These are phyloP conservation scores for Trypanosoma conorhini DNA, from an alignment of 208 protist species.

Conservation along the genomic window DNA sequence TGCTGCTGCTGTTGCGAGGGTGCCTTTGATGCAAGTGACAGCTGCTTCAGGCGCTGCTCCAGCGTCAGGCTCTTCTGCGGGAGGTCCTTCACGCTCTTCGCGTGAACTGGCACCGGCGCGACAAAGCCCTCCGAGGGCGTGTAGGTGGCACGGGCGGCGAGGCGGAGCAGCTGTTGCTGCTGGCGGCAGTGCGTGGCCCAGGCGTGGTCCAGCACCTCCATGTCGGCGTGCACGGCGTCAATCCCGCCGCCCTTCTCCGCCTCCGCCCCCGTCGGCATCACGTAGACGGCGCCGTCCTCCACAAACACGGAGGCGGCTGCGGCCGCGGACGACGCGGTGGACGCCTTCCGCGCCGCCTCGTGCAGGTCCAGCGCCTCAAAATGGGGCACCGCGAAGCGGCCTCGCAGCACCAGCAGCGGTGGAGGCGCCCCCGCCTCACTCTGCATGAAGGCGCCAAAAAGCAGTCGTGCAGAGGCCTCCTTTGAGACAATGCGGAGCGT, in stretches of 20 bases:
- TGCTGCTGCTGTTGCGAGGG: constrained; percentile 8
- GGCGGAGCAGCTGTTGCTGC: constrained; percentile 37
- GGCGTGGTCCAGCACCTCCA: constrained; percentile 32
- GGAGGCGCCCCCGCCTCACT: background rate
- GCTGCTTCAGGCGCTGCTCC: constrained; percentile 67
- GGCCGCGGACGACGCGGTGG: background rate
- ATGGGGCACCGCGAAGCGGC: constrained; percentile 66
- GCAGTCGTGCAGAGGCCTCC: constrained; percentile 34
- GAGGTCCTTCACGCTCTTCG: constrained; percentile 68
- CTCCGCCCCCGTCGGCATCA: constrained; percentile 12
- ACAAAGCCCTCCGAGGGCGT: constrained; percentile 62
- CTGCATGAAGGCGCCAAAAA: constrained; percentile 40
- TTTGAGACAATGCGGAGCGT: constrained; percentile 54
- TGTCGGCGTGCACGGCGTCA: constrained; percentile 18
- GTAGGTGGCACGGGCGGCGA: constrained; percentile 51
- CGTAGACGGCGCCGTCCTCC: constrained; percentile 15
- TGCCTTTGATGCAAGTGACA: constrained; percentile 27
- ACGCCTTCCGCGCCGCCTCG: constrained; percentile 9
- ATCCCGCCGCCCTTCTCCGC: background rate
- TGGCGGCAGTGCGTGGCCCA: constrained; percentile 26
- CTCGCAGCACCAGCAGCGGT: constrained; percentile 56
- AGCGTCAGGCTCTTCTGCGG: constrained; percentile 68
- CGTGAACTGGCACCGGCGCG: constrained; percentile 44
- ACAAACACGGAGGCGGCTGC: background rate
- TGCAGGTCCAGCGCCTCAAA: constrained; percentile 49